These are phyloP conservation scores for Pseudogymnoascus pannorum DNA, from an alignment of 2,329 filamentous ascomycete species.

Conservation along the genomic window DNA sequence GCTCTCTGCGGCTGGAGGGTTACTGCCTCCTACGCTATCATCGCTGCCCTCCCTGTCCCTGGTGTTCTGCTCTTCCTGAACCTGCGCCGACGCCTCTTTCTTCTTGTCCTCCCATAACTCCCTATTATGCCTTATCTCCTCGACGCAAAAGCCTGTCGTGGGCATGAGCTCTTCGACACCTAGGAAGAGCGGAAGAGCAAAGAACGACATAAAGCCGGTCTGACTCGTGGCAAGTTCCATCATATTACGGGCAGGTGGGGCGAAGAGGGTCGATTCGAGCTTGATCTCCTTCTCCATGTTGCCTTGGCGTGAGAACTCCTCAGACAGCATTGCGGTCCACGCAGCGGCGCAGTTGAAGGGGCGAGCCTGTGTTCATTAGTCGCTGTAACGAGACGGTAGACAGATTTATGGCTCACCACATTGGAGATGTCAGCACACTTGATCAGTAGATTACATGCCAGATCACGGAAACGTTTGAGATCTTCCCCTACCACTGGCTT, in stretches of 20 bases:
- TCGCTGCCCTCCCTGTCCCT: constrained; percentile 33
- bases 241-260: constrained; percentile 74
- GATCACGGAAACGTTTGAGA: constrained; percentile 67
- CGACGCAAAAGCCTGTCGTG: constrained; percentile 73
- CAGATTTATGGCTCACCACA: constrained; percentile 58
- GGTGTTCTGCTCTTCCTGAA: constrained; percentile 44
- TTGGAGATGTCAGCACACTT: constrained; percentile 99
- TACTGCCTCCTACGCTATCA: constrained; percentile 25
- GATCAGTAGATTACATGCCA: constrained; percentile 86
- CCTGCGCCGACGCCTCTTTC: too few species aligned
- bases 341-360: constrained; percentile 72
- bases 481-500: constrained; percentile 43
- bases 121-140: constrained; percentile 74
- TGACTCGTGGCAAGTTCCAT: constrained; percentile 80
- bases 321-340: constrained; percentile 91
- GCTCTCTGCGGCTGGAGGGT: constrained; percentile 18
- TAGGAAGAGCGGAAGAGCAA: constrained; percentile 86
- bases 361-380: constrained; percentile 55
- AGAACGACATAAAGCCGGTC: constrained; percentile 93
- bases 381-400: not conserved
- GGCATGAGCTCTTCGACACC: constrained; percentile 82
- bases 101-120: constrained; percentile 64
- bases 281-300: constrained; percentile 83
- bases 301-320: constrained; percentile 90
- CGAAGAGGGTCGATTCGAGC: constrained; percentile 81